Conservation (phyloP, 331 rosid species). For the Prunus yedoensis region DNA sequence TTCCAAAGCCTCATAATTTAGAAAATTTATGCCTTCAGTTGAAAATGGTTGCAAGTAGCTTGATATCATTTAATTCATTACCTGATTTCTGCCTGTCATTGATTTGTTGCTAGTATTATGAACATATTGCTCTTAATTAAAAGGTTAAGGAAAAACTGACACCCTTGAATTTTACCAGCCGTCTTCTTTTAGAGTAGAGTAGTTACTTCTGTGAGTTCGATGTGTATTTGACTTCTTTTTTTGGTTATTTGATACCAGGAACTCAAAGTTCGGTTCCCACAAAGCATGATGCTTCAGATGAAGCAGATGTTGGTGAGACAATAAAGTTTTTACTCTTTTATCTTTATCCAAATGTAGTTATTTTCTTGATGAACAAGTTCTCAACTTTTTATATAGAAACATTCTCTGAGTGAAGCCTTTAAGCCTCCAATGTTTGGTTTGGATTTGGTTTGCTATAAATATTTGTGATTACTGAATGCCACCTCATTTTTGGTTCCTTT, state of each 20-base stretch:
- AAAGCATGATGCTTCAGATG: slow-evolving; percentile 44
- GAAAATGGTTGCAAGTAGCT: background rate
- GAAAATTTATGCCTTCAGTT: background rate
- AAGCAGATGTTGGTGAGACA: slow-evolving; percentile 71
- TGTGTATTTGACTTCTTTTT: slow-evolving; percentile 23
- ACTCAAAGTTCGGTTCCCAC: slow-evolving; percentile 51
- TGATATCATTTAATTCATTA: background rate
- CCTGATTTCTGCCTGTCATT: background rate
- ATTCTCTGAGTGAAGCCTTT: background rate
- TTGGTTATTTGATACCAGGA: slow-evolving; percentile 39
- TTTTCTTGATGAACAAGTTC: slow-evolving; percentile 1
- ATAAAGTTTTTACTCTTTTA: slow-evolving; percentile 12
- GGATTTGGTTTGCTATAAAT: background rate
- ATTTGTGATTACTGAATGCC: background rate
- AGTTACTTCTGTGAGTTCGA: slow-evolving; percentile 17
- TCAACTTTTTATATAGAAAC: background rate
- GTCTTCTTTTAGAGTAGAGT: slow-evolving; percentile 14
- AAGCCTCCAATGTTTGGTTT: background rate
- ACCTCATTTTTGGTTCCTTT: background rate
- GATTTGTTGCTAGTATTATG: background rate
- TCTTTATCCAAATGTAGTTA: background rate
- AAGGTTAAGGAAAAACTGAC: background rate
- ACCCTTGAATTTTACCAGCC: slow-evolving; percentile 3
- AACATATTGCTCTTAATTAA: background rate
- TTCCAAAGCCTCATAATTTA: background rate